Percentiles rank a stretch among this genome's conserved stretches.
Conservation (phyloP, 768 basidiomycete genomes). For the Tricholoma sp. region DNA sequence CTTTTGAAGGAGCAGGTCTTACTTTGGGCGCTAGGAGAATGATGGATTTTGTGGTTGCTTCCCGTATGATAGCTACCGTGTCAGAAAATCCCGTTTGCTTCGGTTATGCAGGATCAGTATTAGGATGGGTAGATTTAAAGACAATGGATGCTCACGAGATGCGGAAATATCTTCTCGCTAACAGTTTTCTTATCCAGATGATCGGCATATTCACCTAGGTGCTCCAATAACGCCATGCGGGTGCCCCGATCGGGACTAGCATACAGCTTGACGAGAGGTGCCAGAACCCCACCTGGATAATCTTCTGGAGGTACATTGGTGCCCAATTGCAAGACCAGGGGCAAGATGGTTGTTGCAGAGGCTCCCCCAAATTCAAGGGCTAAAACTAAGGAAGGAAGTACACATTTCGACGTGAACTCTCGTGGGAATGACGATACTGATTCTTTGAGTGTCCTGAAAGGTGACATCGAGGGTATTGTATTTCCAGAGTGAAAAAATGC, state of each 20-base stretch:
- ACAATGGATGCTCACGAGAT: conserved; percentile 55
- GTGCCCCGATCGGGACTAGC: conserved; percentile 89
- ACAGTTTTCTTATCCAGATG: conserved; percentile 84
- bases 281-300: conserved; percentile 62
- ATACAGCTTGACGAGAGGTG: conserved; percentile 79
- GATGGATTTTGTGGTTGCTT: conserved; percentile 89
- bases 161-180: conserved; percentile 86
- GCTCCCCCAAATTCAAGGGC: conserved; percentile 77
- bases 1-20: conserved; percentile 3
- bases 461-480: conserved; percentile 1
- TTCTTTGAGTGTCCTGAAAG: conserved; percentile 66
- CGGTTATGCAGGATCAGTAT: not conserved
- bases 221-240: conserved; percentile 90
- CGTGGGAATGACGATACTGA: conserved; percentile 75
- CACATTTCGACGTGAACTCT: conserved; percentile 77
- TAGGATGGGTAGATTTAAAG: not conserved
- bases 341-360: conserved; percentile 72
- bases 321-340: conserved; percentile 79
- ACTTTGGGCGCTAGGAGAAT: conserved; percentile 84
- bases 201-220: conserved; percentile 76
- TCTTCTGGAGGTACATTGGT: conserved; percentile 64
- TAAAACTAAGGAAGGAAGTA: conserved; percentile 82
- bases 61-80: conserved; percentile 89
- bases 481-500: conserved; percentile 2
- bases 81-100: conserved; percentile 96